Percentiles rank a stretch among this genome's conserved stretches.
Evolutionary conservation across 2,329 filamentous ascomycete species (phyloP).

Genomic region (Fusarium sp.): DNA sequence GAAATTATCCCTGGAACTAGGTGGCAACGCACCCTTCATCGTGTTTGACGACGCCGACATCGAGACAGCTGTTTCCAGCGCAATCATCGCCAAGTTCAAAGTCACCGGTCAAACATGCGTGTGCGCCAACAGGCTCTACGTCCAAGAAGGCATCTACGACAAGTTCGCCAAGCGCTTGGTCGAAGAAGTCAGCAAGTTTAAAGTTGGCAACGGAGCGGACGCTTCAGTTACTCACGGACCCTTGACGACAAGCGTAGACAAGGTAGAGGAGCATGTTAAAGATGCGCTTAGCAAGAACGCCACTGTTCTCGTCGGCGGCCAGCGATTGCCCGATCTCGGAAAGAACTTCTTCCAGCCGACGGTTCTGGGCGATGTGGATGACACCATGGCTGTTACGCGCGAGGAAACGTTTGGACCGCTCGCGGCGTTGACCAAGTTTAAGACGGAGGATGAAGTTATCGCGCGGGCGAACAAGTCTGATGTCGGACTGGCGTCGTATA

Average conservation of each 20-base stretch:
- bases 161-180: slow-evolving; percentile 74
- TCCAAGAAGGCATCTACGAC: slow-evolving; percentile 80
- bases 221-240: slow-evolving; percentile 78
- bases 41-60: slow-evolving; percentile 84
- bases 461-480: slow-evolving; percentile 70
- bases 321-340: slow-evolving; percentile 73
- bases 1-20: slow-evolving; percentile 72
- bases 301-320: slow-evolving; percentile 72
- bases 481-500: slow-evolving; percentile 75
- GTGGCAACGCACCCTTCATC: slow-evolving; percentile 82
- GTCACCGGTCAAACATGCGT: slow-evolving; percentile 93
- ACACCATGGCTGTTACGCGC: slow-evolving; percentile 67
- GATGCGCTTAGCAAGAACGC: slow-evolving; percentile 75
- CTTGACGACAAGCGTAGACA: slow-evolving; percentile 69
- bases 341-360: slow-evolving; percentile 79
- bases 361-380: slow-evolving; percentile 70
- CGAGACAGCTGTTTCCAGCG: slow-evolving; percentile 72
- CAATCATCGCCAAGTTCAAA: slow-evolving; percentile 86
- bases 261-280: slow-evolving; percentile 73
- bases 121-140: slow-evolving; percentile 81
- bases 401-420: slow-evolving; percentile 78
- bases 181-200: slow-evolving; percentile 76
- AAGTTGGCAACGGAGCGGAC: slow-evolving; percentile 72
- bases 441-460: slow-evolving; percentile 74
- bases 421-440: slow-evolving; percentile 73